Evolutionary conservation across 768 basidiomycete genomes (phyloP).

Genomic region (Rhodotorula babjevae): DNA sequence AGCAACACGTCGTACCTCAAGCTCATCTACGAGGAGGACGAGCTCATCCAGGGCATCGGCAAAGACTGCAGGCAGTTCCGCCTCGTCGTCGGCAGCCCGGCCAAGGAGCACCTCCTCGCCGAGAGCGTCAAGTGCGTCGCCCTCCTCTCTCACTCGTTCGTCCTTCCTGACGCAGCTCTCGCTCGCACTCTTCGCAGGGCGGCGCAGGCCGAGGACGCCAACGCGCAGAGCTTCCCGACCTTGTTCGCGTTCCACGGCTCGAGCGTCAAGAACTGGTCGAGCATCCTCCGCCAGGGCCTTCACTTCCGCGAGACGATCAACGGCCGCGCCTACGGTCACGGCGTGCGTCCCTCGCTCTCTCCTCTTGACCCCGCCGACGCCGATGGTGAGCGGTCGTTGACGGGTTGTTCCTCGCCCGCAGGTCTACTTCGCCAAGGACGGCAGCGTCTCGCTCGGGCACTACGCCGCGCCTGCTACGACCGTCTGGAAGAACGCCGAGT

Average conservation of each 20-base stretch:
- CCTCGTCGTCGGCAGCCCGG: constrained; percentile 66
- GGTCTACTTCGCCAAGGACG: constrained; percentile 49
- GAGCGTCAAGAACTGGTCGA: constrained; percentile 60
- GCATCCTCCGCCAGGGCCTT: constrained; percentile 60
- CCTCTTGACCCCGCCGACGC: background rate
- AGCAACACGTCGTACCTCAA: constrained; percentile 69
- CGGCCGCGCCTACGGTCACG: constrained; percentile 63
- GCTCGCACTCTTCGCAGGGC: background rate
- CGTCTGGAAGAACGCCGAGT: constrained; percentile 54
- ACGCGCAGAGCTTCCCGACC: constrained; percentile 52
- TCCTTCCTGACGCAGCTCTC: background rate
- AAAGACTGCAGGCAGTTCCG: constrained; percentile 60
- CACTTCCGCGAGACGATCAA: constrained; percentile 59
- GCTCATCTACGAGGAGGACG: constrained; percentile 57
- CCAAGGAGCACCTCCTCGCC: constrained; percentile 64
- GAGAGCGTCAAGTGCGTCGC: constrained; percentile 47
- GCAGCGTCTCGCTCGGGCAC: constrained; percentile 13
- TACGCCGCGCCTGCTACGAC: constrained; percentile 43
- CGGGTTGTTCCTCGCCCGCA: background rate
- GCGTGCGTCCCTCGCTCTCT: constrained; percentile 48
- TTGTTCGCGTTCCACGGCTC: constrained; percentile 56
- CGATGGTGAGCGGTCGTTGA: background rate
- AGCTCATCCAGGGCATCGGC: constrained; percentile 59
- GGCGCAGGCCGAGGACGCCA: constrained; percentile 49
- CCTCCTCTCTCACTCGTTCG: too few species aligned